These are phyloP conservation scores for Speleostelium caveatum DNA, from an alignment of 78 protist species.

Conservation along the genomic window DNA sequence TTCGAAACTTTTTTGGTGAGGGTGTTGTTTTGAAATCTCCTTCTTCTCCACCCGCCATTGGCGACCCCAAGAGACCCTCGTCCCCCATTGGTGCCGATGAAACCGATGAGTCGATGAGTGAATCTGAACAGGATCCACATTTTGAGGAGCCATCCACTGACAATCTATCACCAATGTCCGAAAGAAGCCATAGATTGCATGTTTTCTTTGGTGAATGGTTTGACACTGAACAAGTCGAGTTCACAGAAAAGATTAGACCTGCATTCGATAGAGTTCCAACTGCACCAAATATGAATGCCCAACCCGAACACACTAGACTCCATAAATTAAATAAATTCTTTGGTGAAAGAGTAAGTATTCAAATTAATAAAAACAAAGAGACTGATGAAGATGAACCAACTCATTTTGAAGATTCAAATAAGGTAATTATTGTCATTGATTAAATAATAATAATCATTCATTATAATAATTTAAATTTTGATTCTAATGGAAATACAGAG, in stretches of 20 bases:
- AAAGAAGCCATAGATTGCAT: constrained; percentile 47
- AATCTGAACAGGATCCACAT: background rate
- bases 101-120: background rate
- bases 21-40: background rate
- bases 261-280: too few species aligned
- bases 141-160: background rate
- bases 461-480: too few species aligned
- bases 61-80: background rate
- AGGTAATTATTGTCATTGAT: too few species aligned
- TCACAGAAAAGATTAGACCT: constrained; percentile 59
- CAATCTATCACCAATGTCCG: background rate
- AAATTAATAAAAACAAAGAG: background rate
- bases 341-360: constrained; percentile 49
- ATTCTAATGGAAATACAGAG: constrained; percentile 45
- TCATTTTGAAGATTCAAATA: too few species aligned
- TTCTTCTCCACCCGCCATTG: too few species aligned
- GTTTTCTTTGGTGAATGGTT: constrained; percentile 75
- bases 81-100: background rate
- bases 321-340: constrained; percentile 68
- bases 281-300: background rate
- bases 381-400: constrained; percentile 40
- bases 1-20: constrained; percentile 43
- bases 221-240: constrained; percentile 60
- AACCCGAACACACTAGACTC: constrained; percentile 31
- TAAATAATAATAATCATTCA: background rate